Percentiles rank a stretch among this genome's conserved stretches.
These are phyloP conservation scores for Colletotrichum brevisporum DNA, from an alignment of 2,329 filamentous ascomycete genomes.

Conservation along the genomic window DNA sequence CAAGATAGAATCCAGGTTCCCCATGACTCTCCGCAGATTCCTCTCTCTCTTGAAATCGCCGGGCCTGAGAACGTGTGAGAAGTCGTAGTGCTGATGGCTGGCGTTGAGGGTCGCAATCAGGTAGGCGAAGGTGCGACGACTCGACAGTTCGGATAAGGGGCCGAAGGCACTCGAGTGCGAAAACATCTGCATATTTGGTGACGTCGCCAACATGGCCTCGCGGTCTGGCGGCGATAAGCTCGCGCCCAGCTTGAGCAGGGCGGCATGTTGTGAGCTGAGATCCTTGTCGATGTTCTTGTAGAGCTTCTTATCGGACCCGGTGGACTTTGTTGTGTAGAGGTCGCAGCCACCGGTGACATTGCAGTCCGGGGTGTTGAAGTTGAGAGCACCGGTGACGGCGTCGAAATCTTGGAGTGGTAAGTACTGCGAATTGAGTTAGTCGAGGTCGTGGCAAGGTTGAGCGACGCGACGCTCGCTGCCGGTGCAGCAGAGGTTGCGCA, in stretches of 20 bases:
- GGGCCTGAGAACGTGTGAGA: constrained; percentile 90
- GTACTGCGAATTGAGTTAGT: constrained; percentile 71
- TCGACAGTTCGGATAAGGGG: constrained; percentile 87
- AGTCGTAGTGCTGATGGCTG: constrained; percentile 92
- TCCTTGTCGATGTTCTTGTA: constrained; percentile 96
- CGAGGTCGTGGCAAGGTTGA: constrained; percentile 9
- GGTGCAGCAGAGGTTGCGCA: constrained; percentile 34
- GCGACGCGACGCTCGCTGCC: constrained; percentile 29
- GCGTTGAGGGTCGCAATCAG: constrained; percentile 97
- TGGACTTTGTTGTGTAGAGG: constrained; percentile 96
- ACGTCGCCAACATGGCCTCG: constrained; percentile 76
- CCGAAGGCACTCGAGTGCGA: constrained; percentile 94
- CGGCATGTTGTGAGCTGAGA: constrained; percentile 91
- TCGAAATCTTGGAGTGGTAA: constrained; percentile 93
- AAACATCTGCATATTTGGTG: constrained; percentile 71
- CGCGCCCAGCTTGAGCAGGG: constrained; percentile 86
- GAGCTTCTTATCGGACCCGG: constrained; percentile 94
- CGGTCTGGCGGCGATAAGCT: constrained; percentile 88
- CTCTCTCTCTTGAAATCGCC: constrained; percentile 91
- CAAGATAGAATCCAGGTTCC: constrained; percentile 87
- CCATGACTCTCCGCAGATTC: constrained; percentile 85
- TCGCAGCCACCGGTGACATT: constrained; percentile 95
- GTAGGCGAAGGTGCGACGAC: constrained; percentile 93
- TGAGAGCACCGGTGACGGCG: constrained; percentile 90
- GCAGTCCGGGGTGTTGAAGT: constrained; percentile 94